These are phyloP conservation scores for Neurospora hispaniola DNA, from an alignment of 495 filamentous ascomycete species.

Conservation along the genomic window DNA sequence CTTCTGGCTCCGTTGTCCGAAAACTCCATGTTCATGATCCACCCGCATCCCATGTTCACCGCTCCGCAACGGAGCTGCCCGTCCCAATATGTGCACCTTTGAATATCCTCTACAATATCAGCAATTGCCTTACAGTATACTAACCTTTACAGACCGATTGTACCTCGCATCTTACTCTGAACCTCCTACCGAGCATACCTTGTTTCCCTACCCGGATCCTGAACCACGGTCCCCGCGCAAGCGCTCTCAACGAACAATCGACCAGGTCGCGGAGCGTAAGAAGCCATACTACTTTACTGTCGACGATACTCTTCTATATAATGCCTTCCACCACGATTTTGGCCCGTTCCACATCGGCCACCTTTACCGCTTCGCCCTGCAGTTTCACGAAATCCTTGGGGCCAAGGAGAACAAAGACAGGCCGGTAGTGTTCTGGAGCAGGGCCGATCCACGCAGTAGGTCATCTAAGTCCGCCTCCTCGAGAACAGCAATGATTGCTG, in stretches of 20 bases:
- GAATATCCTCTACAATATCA: conserved; percentile 2
- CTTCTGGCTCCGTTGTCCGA: neutral
- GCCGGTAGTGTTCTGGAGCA: conserved; percentile 89
- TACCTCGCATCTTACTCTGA: conserved; percentile 90
- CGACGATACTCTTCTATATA: conserved; percentile 87
- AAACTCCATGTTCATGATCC: neutral
- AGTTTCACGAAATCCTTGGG: conserved; percentile 89
- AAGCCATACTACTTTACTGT: conserved; percentile 90
- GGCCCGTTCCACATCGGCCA: conserved; percentile 96
- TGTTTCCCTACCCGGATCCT: conserved; percentile 71
- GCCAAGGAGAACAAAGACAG: conserved; percentile 69
- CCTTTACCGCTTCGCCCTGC: conserved; percentile 86
- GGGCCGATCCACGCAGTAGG: conserved; percentile 78
- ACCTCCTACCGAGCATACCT: conserved; percentile 64
- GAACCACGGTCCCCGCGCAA: conserved; percentile 54
- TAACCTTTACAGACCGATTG: conserved; percentile 62
- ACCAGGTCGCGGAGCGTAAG: conserved; percentile 36
- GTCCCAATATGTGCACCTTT: neutral
- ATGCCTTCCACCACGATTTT: conserved; percentile 97
- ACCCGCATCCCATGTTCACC: neutral
- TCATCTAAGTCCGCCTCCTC: conserved; percentile 1
- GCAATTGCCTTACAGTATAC: conserved; percentile 18
- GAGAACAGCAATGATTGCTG: conserved; percentile 1
- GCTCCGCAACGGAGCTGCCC: neutral
- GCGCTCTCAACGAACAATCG: conserved; percentile 55